Conservation (phyloP, 768 basidiomycete genomes). For the Tephrocybe sp. region DNA sequence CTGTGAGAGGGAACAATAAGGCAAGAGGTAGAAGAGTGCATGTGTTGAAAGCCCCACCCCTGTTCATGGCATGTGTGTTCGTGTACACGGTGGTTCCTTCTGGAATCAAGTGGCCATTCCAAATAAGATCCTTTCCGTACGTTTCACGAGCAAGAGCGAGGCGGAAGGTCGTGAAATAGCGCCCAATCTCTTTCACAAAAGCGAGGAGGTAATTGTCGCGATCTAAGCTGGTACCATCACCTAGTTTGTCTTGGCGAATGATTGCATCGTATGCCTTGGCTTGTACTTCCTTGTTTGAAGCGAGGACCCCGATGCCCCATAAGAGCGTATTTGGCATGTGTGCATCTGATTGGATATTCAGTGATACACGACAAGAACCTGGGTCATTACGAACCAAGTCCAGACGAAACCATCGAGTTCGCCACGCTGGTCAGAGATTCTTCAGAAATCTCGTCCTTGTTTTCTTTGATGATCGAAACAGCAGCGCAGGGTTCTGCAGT, state of each 20-base stretch:
- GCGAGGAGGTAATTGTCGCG: conserved; percentile 15
- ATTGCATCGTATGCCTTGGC: conserved; percentile 15
- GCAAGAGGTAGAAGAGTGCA: background rate
- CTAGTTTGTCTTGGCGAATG: conserved; percentile 8
- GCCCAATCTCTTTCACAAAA: conserved; percentile 17
- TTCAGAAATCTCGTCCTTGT: background rate
- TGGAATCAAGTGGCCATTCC: conserved; percentile 16
- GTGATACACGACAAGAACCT: background rate
- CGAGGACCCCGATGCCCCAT: conserved; percentile 16
- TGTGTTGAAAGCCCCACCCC: conserved; percentile 9
- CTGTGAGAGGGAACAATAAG: background rate
- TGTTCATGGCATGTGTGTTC: conserved; percentile 18
- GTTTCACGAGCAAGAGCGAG: conserved; percentile 16
- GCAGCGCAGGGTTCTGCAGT: conserved; percentile 9
- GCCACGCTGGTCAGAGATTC: conserved; percentile 10
- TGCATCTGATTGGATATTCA: conserved; percentile 4
- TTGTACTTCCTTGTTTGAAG: conserved; percentile 12
- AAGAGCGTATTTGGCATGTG: conserved; percentile 18
- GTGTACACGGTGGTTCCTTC: conserved; percentile 16
- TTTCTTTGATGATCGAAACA: conserved; percentile 6
- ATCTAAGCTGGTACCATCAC: conserved; percentile 9
- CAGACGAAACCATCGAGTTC: conserved; percentile 18
- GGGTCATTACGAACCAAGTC: conserved; percentile 3
- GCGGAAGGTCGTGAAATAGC: conserved; percentile 18
- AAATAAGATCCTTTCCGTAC: conserved; percentile 15